Percentiles rank a stretch among this genome's conserved stretches.
phyloP scores from a whole-genome alignment of 768 basidiomycete genomes.

The Rhizopogon vulgaris region DNA sequence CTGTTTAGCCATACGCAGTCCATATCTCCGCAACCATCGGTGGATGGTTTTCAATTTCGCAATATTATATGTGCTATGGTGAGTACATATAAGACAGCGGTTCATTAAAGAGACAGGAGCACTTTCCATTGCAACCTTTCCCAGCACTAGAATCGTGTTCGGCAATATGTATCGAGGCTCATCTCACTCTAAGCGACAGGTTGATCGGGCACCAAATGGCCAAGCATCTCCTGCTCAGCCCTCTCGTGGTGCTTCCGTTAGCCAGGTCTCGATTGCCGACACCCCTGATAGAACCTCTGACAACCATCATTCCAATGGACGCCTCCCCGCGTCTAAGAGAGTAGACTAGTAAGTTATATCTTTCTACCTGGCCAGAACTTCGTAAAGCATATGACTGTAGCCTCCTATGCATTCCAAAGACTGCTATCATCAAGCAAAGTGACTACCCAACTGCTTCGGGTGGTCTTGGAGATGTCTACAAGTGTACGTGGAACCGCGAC shows the following conservation, averaged over 20 bases:
- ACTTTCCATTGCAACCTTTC: background rate
- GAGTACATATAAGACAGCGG: background rate
- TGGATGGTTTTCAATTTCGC: no score
- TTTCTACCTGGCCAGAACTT: no score
- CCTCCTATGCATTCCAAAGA: background rate
- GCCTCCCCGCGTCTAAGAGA: background rate
- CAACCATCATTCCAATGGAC: background rate
- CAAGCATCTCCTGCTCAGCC: background rate
- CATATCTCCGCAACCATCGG: background rate
- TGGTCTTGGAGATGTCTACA: conserved; percentile 41
- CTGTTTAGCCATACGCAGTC: background rate
- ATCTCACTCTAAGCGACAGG: background rate
- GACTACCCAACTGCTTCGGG: conserved; percentile 12
- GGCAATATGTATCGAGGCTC: background rate
- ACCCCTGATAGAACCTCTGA: background rate
- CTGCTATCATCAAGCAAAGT: background rate
- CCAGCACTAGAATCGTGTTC: no score
- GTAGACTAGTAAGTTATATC: background rate
- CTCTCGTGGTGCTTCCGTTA: background rate
- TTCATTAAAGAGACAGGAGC: no score
- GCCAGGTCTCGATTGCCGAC: background rate
- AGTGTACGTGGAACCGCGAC: conserved; percentile 10
- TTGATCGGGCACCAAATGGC: background rate
- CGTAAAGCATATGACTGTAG: background rate
- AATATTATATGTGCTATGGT: background rate